Base-by-base conservation (phyloP, 1,284 basidiomycete species). In the Sporisorium iseilematis-ciliati region DNA sequence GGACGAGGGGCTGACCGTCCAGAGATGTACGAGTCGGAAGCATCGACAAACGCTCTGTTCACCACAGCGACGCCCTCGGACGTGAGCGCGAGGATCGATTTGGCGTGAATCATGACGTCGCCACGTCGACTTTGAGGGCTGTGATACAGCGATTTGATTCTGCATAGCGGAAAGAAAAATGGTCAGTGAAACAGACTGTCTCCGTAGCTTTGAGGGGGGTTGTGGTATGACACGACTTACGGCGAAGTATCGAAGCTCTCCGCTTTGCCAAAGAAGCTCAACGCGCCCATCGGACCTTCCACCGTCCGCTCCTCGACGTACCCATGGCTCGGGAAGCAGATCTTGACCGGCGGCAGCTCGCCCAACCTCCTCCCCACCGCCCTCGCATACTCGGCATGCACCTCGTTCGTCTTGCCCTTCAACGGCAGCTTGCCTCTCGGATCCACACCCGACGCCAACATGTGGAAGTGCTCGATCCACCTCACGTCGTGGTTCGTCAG, bases 51-150 rank as follows among this genome's bases (percentile, higher is more conserved):
- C 1, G 66, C 72, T 4, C 54, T 29, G 33, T 70, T 51, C 21
- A 79, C 65, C 3, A 68, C 10, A 0, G 23, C 20, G 10, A 20
- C 16, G 29, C 65, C 68, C 1, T 63, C 38, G 1, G 54, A 33
- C 10, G 59, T 53, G 49, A 72, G 58, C 7, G 74, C 79, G n/a
- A 84, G 52, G 23, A 84, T 51, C 14, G 66, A 73, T 49, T 85
- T 85, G 50, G 79, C 80, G 54, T 85, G 83, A 48, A 85, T 85
- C 61, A 85, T 65, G n/a, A 85, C 25, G 25, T 80, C 65, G 33
- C 82, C 82, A 7, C 82, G 72, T 4, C 70, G 35, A 18, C 74
- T 77, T 10, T 67, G 62, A 4, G 82, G 80, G 55, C 73, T 75
- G 33, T 68, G 46, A 26, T 70, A 79, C 4, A 82, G 64, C 2